A percentile compares a stretch with the other conserved stretches of the same genome.
Conservation (phyloP, 2,329 filamentous ascomycete genomes). For the Colletotrichum sp. region DNA sequence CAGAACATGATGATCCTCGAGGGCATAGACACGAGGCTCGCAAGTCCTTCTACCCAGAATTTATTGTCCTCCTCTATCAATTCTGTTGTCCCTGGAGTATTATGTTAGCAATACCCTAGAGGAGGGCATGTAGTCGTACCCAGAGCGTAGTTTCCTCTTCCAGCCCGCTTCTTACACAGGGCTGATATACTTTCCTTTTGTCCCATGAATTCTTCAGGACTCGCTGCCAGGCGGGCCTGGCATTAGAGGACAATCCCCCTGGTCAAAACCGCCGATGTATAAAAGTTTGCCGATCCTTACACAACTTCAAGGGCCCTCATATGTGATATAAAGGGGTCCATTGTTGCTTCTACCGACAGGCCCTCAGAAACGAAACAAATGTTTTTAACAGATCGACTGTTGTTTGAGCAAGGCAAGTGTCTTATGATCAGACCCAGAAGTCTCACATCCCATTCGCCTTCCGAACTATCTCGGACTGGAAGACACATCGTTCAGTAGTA, state of each 20-base stretch:
- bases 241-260: too few relatives aligned
- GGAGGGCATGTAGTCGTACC: background rate
- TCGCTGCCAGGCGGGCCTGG: too few relatives aligned
- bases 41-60: background rate
- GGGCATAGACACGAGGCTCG: background rate
- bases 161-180: background rate
- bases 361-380: background rate
- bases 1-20: background rate
- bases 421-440: accelerated
- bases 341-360: background rate
- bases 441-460: background rate
- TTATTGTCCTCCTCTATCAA: accelerated
- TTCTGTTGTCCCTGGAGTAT: background rate
- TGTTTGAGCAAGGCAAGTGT: accelerated
- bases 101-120: background rate
- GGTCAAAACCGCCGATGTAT: background rate
- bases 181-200: accelerated
- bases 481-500: accelerated
- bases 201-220: background rate
- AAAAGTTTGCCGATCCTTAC: background rate
- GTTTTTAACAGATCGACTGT: background rate
- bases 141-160: background rate
- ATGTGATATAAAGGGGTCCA: accelerated
- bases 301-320: background rate
- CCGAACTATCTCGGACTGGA: accelerated